Conservation (phyloP, 768 basidiomycete species). For the Rhodotorula graminis region DNA sequence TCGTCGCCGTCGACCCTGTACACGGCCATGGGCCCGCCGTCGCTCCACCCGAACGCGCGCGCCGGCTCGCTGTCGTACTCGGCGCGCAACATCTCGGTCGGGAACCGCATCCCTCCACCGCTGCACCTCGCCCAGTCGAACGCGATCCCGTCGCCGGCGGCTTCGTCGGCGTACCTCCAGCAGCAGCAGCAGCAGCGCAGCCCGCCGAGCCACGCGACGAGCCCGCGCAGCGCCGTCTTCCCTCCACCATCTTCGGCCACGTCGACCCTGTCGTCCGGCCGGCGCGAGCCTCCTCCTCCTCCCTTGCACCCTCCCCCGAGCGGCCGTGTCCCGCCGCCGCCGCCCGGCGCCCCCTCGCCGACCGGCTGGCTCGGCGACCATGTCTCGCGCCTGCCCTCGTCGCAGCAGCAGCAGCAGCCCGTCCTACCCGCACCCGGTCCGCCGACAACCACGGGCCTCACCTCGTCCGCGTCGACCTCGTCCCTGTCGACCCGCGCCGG, state of each 20-base stretch:
- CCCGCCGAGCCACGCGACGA: conserved; percentile 45
- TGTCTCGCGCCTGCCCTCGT: not conserved
- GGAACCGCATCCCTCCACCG: conserved; percentile 36
- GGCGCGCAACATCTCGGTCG: conserved; percentile 14
- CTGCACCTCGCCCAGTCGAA: conserved; percentile 40
- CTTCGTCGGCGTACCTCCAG: not conserved
- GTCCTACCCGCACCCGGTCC: too few species aligned
- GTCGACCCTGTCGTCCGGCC: not conserved
- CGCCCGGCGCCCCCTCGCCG: not conserved
- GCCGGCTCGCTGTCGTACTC: conserved; percentile 24
- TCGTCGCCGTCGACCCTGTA: not conserved
- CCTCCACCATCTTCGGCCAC: conserved; percentile 45
- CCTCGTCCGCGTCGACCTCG: conserved; percentile 3
- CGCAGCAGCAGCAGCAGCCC: too few species aligned
- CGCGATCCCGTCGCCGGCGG: conserved; percentile 45
- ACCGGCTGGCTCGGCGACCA: conserved; percentile 5
- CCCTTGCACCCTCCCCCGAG: not conserved
- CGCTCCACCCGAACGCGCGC: not conserved
- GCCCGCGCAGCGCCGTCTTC: conserved; percentile 47
- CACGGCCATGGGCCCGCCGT: not conserved
- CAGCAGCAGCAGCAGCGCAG: conserved; percentile 42
- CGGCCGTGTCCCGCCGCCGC: not conserved
- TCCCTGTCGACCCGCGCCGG: not conserved
- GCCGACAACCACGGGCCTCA: not conserved
- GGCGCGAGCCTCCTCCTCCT: conserved; percentile 8